These are phyloP conservation scores for Penicillium cosmopolitanum DNA, from an alignment of 495 filamentous ascomycete genomes.

Conservation along the genomic window DNA sequence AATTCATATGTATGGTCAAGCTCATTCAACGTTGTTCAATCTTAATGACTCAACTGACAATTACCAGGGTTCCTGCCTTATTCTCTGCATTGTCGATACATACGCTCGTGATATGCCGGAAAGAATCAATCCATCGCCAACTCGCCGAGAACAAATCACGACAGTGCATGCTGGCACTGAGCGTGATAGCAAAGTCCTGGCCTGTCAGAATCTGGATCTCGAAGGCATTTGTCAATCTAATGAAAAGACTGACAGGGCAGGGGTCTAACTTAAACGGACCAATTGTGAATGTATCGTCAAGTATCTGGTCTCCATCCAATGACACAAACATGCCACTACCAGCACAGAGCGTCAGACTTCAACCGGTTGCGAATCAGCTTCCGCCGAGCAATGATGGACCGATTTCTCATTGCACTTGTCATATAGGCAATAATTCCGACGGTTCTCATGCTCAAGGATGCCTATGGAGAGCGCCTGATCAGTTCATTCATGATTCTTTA, in stretches of 20 bases:
- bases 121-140: constrained; percentile 14
- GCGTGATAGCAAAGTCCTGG: constrained; percentile 24
- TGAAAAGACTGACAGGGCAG: constrained; percentile 19
- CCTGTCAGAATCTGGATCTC: constrained; percentile 24
- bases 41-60: background rate
- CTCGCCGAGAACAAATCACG: constrained; percentile 27
- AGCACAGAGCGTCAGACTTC: background rate
- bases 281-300: constrained; percentile 13
- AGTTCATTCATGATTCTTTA: constrained; percentile 5
- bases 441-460: background rate
- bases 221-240: constrained; percentile 18
- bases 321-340: background rate
- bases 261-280: constrained; percentile 2
- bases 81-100: constrained; percentile 21
- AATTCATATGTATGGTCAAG: background rate
- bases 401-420: background rate
- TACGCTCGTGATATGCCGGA: constrained; percentile 14
- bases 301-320: constrained; percentile 1
- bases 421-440: background rate
- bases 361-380: background rate
- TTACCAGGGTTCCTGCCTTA: constrained; percentile 16
- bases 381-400: background rate
- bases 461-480: constrained; percentile 1
- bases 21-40: background rate
- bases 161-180: constrained; percentile 24